Base-by-base conservation (phyloP, 768 basidiomycete species). In the Termitomyces sp. region DNA sequence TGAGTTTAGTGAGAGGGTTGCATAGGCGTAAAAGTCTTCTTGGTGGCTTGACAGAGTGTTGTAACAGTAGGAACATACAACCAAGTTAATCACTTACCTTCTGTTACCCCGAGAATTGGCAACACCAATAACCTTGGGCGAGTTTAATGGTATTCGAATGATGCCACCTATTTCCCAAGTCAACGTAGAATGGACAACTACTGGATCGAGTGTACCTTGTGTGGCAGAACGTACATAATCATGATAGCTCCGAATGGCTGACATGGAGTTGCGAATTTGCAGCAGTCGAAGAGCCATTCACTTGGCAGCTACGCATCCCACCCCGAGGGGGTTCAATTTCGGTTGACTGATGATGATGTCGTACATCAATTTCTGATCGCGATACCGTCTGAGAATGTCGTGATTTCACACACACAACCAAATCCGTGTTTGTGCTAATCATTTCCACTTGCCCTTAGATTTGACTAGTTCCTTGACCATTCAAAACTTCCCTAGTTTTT, bases 21-120 rank as follows among this genome's bases (percentile, higher is more conserved):
- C 82, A 66, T 88, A 89, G 14, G 86, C 77, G 66, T 89, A 83
- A 60, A 89, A 91, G 66, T 97, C 94, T 72, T 96, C 94, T 70
- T 96, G 94, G 61, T 95, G 85, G 60, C 93, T 95, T 64, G 13
- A 51, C 60, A 41, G 52, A 44, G 36, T 45, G 33, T 10, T 38
- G 43, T 48, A 53, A 58, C 38, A 22, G 46, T 40, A 36, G n/a
- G 24, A 45, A 22, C 32, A 56, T 44, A 38, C 48, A 32, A 26
- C 14, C 8, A 40, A 41, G 13, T 32, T 3, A 16, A 44, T 26
- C 9, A 45, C 63, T 32, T 67, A 88, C 92, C 80, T 79, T 71
- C 91, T 77, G 65, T 85, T 86, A 43, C 92, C 92, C 45, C 92
- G 80, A 22, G 88, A 88, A 57, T 80, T 85, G 6, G 85, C 84